A percentile compares a stretch with the other conserved stretches of the same genome.
These are phyloP conservation scores for Coemansia erecta DNA, from an alignment of 192 early-diverging fungal species.

Conservation along the genomic window DNA sequence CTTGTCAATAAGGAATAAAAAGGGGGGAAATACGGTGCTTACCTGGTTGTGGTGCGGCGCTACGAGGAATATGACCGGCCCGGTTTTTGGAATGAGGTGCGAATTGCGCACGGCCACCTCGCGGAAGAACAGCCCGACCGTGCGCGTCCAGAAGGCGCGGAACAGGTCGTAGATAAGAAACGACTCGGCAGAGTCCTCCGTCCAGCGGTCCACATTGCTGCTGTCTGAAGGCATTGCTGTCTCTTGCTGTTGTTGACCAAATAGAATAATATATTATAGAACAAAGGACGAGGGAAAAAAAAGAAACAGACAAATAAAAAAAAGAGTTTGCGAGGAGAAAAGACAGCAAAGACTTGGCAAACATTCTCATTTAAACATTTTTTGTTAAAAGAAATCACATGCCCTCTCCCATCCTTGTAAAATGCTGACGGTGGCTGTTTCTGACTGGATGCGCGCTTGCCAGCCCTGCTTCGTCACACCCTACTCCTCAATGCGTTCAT, in stretches of 20 bases:
- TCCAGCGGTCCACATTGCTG: not conserved
- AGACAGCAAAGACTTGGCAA: no score
- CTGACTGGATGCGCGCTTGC: not conserved
- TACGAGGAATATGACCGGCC: conserved; percentile 93
- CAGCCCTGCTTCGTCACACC: not conserved
- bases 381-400: no score
- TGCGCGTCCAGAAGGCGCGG: conserved; percentile 62
- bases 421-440: not conserved
- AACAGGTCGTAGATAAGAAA: conserved; percentile 66
- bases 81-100: conserved; percentile 78
- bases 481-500: no score
- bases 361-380: no score
- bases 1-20: not conserved
- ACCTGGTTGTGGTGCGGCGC: conserved; percentile 76
- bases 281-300: no score
- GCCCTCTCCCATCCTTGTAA: no score
- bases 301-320: no score
- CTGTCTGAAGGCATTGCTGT: not conserved
- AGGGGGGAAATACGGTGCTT: conserved; percentile 21
- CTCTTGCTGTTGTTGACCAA: no score
- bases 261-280: no score
- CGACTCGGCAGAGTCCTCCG: conserved; percentile 11
- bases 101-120: conserved; percentile 83
- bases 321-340: no score
- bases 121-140: conserved; percentile 80